phyloP scores from a whole-genome alignment of 2,329 filamentous ascomycete species.

The Hypoxylon sp. region DNA sequence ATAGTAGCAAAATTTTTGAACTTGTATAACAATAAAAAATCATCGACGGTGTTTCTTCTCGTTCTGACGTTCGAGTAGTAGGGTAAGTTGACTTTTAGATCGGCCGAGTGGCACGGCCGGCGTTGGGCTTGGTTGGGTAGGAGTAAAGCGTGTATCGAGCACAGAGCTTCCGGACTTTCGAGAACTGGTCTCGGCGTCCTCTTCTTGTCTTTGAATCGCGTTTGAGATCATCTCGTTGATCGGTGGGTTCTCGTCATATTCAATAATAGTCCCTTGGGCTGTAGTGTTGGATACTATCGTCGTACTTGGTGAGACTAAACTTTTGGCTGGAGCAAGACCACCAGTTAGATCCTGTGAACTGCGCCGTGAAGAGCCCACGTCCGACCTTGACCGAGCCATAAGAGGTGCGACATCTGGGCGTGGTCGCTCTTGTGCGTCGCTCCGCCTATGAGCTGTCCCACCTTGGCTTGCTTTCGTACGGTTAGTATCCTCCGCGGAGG shows the following conservation, averaged over 20 bases:
- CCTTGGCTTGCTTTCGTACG: conserved; percentile 21
- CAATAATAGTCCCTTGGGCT: conserved; percentile 62
- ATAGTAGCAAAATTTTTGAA: conserved; percentile 3
- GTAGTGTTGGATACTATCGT: conserved; percentile 61
- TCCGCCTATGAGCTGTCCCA: conserved; percentile 30
- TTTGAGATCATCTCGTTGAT: conserved; percentile 48
- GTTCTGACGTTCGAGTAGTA: conserved; percentile 66
- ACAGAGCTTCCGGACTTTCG: conserved; percentile 53
- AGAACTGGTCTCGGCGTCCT: conserved; percentile 34
- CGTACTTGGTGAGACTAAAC: conserved; percentile 54
- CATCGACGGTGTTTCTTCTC: conserved; percentile 52
- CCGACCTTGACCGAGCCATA: conserved; percentile 54
- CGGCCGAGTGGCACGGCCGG: conserved; percentile 66
- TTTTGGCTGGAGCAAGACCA: conserved; percentile 50
- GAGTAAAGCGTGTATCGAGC: conserved; percentile 60
- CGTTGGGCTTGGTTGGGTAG: conserved; percentile 64
- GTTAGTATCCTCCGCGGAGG: conserved; percentile 9
- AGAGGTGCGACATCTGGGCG: conserved; percentile 43
- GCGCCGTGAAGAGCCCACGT: conserved; percentile 43
- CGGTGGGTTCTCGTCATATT: conserved; percentile 54
- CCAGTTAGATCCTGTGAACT: conserved; percentile 49
- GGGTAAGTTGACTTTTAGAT: conserved; percentile 72
- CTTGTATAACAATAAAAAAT: conserved; percentile 30
- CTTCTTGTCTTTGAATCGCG: conserved; percentile 36
- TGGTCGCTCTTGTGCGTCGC: conserved; percentile 41